phyloP scores from a whole-genome alignment of 2,329 filamentous ascomycete species.

The Seiridium unicorne region DNA sequence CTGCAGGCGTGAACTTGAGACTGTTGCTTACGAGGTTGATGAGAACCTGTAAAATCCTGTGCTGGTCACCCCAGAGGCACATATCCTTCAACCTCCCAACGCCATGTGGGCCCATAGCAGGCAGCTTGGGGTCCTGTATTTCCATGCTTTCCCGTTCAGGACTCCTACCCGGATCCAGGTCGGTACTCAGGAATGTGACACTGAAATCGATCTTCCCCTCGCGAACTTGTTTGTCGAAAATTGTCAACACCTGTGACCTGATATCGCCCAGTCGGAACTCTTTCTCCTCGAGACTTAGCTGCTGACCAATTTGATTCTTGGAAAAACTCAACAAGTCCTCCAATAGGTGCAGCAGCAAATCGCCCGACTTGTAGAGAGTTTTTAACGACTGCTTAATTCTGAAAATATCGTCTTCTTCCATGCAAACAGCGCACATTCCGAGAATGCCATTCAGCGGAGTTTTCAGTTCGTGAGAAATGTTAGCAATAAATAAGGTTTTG shows the following conservation, averaged over 20 bases:
- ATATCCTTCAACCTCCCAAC: constrained; percentile 76
- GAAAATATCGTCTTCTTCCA: constrained; percentile 80
- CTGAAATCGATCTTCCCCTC: constrained; percentile 74
- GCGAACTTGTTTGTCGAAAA: constrained; percentile 86
- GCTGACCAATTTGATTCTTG: constrained; percentile 90
- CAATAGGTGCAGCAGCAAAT: constrained; percentile 79
- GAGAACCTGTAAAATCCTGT: constrained; percentile 86
- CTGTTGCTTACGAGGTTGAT: constrained; percentile 93
- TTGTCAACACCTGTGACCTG: constrained; percentile 76
- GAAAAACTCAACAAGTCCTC: constrained; percentile 91
- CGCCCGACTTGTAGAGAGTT: constrained; percentile 85
- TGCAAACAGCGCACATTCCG: constrained; percentile 89
- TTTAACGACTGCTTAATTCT: constrained; percentile 81
- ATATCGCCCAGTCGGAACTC: constrained; percentile 86
- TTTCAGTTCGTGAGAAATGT: constrained; percentile 84
- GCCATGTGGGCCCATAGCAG: constrained; percentile 63
- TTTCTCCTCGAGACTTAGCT: constrained; percentile 76
- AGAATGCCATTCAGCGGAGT: constrained; percentile 95
- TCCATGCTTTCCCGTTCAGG: constrained; percentile 31
- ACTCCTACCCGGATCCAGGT: constrained; percentile 27
- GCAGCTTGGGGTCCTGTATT: constrained; percentile 36
- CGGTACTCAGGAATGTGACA: constrained; percentile 66
- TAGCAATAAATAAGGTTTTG: constrained; percentile 97
- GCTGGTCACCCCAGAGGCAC: constrained; percentile 89
- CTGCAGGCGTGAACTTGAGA: constrained; percentile 81